Percentiles rank a stretch among this genome's conserved stretches.
Evolutionary conservation across 78 protist genomes (phyloP).

Genomic region (Ministeria vibrans): DNA sequence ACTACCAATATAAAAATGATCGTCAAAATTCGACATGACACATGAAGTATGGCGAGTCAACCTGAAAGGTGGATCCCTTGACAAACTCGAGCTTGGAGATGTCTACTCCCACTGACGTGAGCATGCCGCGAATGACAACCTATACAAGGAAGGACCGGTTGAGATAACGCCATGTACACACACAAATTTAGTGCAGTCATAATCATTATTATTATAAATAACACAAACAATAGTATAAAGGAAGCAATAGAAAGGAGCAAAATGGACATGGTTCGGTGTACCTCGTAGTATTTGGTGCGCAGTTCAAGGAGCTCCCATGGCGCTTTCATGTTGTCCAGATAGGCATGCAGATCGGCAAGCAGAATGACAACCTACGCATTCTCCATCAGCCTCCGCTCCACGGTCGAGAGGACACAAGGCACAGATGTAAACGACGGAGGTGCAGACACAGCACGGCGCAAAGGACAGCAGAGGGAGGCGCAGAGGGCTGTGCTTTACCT

Average conservation of each 20-base stretch:
- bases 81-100: conserved; percentile 30
- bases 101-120: conserved; percentile 19
- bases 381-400: too few relatives aligned
- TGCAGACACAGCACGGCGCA: too few relatives aligned
- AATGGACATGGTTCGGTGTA: neutral
- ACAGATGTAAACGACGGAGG: too few relatives aligned
- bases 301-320: conserved; percentile 34
- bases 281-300: conserved; percentile 34
- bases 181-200: too few relatives aligned
- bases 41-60: too few relatives aligned
- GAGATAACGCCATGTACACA: too few relatives aligned
- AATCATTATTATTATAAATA: too few relatives aligned
- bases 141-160: too few relatives aligned
- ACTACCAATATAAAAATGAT: too few relatives aligned
- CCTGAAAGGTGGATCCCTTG: conserved; percentile 8
- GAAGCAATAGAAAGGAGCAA: neutral
- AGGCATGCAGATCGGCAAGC: conserved; percentile 43
- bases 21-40: too few relatives aligned
- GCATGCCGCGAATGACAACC: conserved; percentile 13
- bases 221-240: neutral
- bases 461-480: neutral
- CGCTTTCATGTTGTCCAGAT: conserved; percentile 38
- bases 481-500: neutral
- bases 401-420: too few relatives aligned
- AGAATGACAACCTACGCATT: conserved; percentile 21